Evolutionary conservation across 2,329 filamentous ascomycete species (phyloP), one percentile per base, ranked within the genome.

Genomic region (Chrysosporium keratinophilum): DNA sequence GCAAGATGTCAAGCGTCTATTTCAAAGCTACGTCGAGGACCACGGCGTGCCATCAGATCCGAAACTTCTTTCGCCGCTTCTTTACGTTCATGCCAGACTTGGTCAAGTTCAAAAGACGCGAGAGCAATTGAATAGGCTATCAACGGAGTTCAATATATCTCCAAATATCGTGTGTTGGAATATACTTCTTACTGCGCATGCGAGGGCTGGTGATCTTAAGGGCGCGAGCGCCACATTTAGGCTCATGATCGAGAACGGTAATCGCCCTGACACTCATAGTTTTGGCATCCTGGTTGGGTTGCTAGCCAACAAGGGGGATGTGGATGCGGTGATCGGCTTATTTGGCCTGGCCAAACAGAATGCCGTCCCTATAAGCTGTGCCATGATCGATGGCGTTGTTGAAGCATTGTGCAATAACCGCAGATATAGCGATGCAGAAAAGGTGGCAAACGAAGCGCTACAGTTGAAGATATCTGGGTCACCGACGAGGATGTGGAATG

Each of bases 211-310:
- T 46, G 81, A 93, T 63, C 77, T 87, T 42, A 74, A 80, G n/a
- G 79, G 80, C 5, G 84, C 83, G 11, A 71, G 87, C 54, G 65
- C 73, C 5, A 76, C 77, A 47, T 89, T 94, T 61, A 75, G 82
- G 15, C 69, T 76, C 9, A 76, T 93, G 65, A 55, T 78, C 2
- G 58, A 75, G 60, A 61, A 66, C 57, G 62, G 71, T 56, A 33
- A 80, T 2, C 62, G 67, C 19, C 83, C 86, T 0, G 79, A 87
- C 65, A 63, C 71, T 0, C 76, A 80, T 61, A 86, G 83, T 0
- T 88, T 88, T 61, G 81, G 79, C 2, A 85, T 83, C 4, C 71
- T 95, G 58, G 86, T 95, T 79, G 77, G 80, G 20, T 75, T 94
- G 62, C 80, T 81, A 49, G 83, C 83, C 14, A 76, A 75, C 12